Conservation (phyloP, 768 basidiomycete genomes). For the Gloeopeniophorella convolvens region DNA sequence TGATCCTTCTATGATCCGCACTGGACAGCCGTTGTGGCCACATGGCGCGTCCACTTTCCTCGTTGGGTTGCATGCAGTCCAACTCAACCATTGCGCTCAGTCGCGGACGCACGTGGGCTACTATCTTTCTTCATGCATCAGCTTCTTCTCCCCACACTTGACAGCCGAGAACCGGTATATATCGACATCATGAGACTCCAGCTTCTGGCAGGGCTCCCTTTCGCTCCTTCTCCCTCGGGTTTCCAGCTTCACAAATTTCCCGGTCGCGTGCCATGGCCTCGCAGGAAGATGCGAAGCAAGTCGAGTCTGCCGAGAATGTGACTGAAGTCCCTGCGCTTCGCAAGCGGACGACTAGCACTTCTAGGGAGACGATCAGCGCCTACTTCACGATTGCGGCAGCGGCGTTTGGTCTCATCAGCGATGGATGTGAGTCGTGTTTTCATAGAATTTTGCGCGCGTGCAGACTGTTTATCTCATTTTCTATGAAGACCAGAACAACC, state of each 20-base stretch:
- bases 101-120: slow-evolving; percentile 6
- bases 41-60: too few relatives aligned
- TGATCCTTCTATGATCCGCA: too few relatives aligned
- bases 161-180: background rate
- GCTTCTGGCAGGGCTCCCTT: background rate
- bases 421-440: slow-evolving; percentile 40
- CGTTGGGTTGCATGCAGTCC: too few relatives aligned
- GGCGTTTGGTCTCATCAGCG: slow-evolving; percentile 59
- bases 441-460: background rate
- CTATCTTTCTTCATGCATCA: background rate
- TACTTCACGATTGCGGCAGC: slow-evolving; percentile 60
- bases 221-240: slow-evolving; percentile 1
- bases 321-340: slow-evolving; percentile 5
- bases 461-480: slow-evolving; percentile 3
- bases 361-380: slow-evolving; percentile 41
- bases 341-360: slow-evolving; percentile 1
- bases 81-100: too few relatives aligned
- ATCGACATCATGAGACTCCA: background rate
- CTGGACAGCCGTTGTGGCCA: too few relatives aligned
- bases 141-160: background rate
- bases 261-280: background rate
- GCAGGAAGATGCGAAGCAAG: background rate
- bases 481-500: slow-evolving; percentile 54
- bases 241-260: background rate
- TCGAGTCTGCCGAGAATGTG: background rate